These are phyloP conservation scores for Suaeda aralocaspica DNA, from an alignment of 148 eudicot species.

Conservation along the genomic window DNA sequence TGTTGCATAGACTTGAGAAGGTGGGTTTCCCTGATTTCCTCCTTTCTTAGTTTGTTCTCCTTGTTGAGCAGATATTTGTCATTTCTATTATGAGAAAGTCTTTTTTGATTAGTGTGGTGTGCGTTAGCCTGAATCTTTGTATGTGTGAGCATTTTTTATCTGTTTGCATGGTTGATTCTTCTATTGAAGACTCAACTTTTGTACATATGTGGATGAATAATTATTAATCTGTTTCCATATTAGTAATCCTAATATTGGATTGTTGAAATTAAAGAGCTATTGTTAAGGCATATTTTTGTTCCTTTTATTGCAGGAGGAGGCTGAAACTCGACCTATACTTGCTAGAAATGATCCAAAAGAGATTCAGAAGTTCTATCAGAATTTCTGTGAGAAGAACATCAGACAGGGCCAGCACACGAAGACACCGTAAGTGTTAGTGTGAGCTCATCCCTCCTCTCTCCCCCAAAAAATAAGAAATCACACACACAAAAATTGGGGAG, in stretches of 20 bases:
- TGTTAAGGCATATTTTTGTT: conserved; percentile 14
- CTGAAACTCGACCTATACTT: conserved; percentile 43
- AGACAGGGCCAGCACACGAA: conserved; percentile 74
- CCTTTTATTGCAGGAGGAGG: conserved; percentile 65
- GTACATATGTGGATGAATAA: neutral
- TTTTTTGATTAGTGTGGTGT: neutral
- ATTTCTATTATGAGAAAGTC: neutral
- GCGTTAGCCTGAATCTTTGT: neutral
- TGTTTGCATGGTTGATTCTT: too few species aligned
- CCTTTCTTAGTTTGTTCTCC: conserved; percentile 10
- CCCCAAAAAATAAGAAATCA: too few species aligned
- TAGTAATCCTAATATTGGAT: too few species aligned
- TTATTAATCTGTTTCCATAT: too few species aligned
- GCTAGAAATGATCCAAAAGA: conserved; percentile 72
- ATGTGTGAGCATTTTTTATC: too few species aligned
- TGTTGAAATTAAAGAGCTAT: conserved; percentile 4
- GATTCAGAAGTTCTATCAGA: conserved; percentile 74
- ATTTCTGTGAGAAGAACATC: conserved; percentile 66
- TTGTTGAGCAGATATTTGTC: neutral
- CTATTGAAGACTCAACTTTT: neutral
- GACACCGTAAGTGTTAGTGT: conserved; percentile 64
- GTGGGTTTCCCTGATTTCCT: conserved; percentile 41
- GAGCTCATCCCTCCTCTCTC: neutral
- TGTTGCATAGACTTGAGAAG: conserved; percentile 80
- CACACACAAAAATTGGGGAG: too few species aligned